Percentiles rank a stretch among this genome's conserved stretches.
These are phyloP conservation scores for Xylaria digitata DNA, from an alignment of 2,329 filamentous ascomycete genomes.

Conservation along the genomic window DNA sequence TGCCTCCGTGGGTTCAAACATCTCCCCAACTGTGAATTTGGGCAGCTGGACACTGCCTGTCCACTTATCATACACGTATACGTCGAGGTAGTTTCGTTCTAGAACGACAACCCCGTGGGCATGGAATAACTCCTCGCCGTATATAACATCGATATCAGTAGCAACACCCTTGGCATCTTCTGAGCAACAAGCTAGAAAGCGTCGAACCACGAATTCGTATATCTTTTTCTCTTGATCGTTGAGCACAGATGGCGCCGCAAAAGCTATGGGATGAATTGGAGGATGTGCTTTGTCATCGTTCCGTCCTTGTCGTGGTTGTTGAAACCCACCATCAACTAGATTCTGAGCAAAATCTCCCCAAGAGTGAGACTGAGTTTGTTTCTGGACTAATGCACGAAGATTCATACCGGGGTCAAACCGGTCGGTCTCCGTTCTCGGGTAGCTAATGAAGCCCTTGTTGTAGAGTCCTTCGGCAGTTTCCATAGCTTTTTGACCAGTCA, in stretches of 20 bases:
- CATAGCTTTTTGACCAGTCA: conserved; percentile 94
- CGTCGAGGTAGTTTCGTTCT: conserved; percentile 91
- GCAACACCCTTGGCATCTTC: conserved; percentile 90
- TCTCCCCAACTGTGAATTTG: conserved; percentile 80
- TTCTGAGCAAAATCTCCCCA: conserved; percentile 87
- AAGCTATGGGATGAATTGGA: conserved; percentile 95
- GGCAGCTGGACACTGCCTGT: conserved; percentile 87
- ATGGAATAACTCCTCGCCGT: conserved; percentile 84
- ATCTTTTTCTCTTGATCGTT: conserved; percentile 77
- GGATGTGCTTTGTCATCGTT: conserved; percentile 98
- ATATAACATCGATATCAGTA: conserved; percentile 85
- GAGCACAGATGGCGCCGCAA: conserved; percentile 73
- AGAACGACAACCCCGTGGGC: conserved; percentile 86
- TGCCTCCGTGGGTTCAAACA: conserved; percentile 88
- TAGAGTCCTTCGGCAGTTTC: conserved; percentile 87
- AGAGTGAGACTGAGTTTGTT: conserved; percentile 78
- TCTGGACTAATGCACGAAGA: conserved; percentile 80
- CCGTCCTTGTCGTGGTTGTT: conserved; percentile 81
- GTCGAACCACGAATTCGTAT: conserved; percentile 91
- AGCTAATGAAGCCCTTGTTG: conserved; percentile 95
- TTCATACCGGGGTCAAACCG: conserved; percentile 93
- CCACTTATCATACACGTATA: conserved; percentile 98
- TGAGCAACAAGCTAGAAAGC: conserved; percentile 95
- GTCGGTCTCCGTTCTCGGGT: conserved; percentile 96
- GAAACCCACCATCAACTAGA: conserved; percentile 80